Conservation (phyloP, 1,284 basidiomycete genomes). For the Cryptococcus maquisensis region DNA sequence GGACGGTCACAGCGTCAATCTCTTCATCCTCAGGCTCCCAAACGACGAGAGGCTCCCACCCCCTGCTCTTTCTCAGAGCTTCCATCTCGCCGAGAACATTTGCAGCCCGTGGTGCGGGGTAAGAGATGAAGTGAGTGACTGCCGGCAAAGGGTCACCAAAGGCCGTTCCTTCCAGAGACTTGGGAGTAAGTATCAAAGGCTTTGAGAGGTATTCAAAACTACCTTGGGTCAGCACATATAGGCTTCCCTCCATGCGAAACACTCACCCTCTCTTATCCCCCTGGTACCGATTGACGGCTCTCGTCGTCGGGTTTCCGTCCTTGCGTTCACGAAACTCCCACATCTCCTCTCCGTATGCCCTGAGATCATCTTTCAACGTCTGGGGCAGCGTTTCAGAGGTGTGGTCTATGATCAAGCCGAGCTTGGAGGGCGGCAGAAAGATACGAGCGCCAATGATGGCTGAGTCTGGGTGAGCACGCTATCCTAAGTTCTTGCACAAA, state of each 20-base stretch:
- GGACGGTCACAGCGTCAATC: constrained; percentile 15
- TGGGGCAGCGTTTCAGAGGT: constrained; percentile 25
- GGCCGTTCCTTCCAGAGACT: constrained; percentile 15
- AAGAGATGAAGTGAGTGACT: constrained; percentile 36
- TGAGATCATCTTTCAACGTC: constrained; percentile 23
- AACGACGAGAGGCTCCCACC: constrained; percentile 26
- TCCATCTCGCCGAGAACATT: constrained; percentile 20
- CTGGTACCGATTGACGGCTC: constrained; percentile 39
- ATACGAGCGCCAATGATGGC: constrained; percentile 43
- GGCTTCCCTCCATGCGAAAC: neutral
- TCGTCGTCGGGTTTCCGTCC: constrained; percentile 35
- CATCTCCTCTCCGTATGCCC: constrained; percentile 45
- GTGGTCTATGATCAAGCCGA: constrained; percentile 43
- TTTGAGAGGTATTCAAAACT: constrained; percentile 39
- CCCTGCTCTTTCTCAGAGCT: constrained; percentile 6
- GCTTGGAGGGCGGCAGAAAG: constrained; percentile 30
- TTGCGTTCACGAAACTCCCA: constrained; percentile 30
- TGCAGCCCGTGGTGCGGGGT: constrained; percentile 17
- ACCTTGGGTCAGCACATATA: neutral
- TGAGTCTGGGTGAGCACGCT: constrained; percentile 7
- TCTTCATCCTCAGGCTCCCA: constrained; percentile 43
- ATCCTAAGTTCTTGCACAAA: neutral
- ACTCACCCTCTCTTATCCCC: constrained; percentile 35
- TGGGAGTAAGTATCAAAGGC: constrained; percentile 26
- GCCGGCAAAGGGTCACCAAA: constrained; percentile 18